Evolutionary conservation across 2,329 filamentous ascomycete genomes (phyloP).

Genomic region (Stemphylium vesicarium): DNA sequence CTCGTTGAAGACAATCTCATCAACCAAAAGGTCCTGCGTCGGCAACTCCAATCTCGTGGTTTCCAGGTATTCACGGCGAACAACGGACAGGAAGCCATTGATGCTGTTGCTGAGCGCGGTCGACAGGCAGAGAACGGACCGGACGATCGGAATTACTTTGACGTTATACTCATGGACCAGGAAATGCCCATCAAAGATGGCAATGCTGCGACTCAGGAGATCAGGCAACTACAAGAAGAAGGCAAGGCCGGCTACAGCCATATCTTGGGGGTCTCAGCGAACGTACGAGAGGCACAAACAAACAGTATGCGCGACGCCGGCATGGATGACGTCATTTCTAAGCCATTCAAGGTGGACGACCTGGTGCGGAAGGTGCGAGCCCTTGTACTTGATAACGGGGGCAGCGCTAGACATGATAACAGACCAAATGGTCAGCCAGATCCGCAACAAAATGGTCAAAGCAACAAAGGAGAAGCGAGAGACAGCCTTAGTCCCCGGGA

Average conservation of each 20-base stretch:
- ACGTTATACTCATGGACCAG: constrained; percentile 54
- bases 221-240: constrained; percentile 46
- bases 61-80: constrained; percentile 52
- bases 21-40: constrained; percentile 57
- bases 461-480: background rate
- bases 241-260: constrained; percentile 42
- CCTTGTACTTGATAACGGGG: constrained; percentile 21
- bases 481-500: background rate
- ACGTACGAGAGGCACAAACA: constrained; percentile 46
- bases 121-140: constrained; percentile 13
- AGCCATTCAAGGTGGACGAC: constrained; percentile 49
- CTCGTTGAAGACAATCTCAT: constrained; percentile 59
- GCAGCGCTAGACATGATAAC: constrained; percentile 12
- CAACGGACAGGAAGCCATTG: constrained; percentile 55
- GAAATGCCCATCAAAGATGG: constrained; percentile 56
- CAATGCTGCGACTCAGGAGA: constrained; percentile 49
- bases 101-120: constrained; percentile 44
- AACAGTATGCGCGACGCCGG: constrained; percentile 44
- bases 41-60: constrained; percentile 55
- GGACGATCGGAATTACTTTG: constrained; percentile 42
- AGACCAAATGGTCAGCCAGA: background rate
- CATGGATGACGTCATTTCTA: constrained; percentile 49
- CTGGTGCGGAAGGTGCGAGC: constrained; percentile 38
- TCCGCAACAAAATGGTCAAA: background rate
- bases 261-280: constrained; percentile 50